Evolutionary conservation across 345 rosid species (phyloP).

Genomic region (Excoecaria agallocha): DNA sequence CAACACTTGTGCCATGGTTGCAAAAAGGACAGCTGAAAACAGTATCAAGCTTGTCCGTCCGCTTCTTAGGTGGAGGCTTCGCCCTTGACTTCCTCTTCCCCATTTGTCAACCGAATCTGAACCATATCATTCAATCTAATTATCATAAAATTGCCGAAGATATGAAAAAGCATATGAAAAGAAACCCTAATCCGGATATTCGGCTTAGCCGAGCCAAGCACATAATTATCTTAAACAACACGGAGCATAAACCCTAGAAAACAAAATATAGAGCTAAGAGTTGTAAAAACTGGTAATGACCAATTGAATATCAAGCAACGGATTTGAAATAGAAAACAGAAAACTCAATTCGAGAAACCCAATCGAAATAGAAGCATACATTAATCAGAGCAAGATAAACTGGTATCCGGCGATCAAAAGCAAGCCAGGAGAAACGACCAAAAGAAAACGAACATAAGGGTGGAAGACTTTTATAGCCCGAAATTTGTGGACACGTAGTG

Average conservation of each 20-base stretch:
- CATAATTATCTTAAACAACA: background rate
- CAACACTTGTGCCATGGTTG: constrained; percentile 90
- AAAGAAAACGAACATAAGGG: background rate
- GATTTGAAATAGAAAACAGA: background rate
- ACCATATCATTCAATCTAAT: constrained; percentile 4
- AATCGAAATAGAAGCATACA: background rate
- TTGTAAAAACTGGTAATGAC: background rate
- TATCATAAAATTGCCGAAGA: no score
- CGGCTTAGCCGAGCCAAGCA: background rate
- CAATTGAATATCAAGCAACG: background rate
- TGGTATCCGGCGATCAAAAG: background rate
- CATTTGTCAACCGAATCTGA: constrained; percentile 38
- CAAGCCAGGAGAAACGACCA: no score
- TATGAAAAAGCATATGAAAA: no score
- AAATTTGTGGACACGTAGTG: background rate
- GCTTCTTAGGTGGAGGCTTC: constrained; percentile 88
- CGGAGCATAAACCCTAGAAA: background rate
- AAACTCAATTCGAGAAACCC: background rate
- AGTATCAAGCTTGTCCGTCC: constrained; percentile 94
- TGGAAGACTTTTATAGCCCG: background rate
- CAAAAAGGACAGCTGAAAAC: constrained; percentile 95
- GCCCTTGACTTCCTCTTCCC: constrained; percentile 97
- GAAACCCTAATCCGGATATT: no score
- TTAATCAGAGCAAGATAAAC: background rate
- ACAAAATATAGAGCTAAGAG: background rate